Evolutionary conservation across 108 stramenopile genomes (phyloP), one percentile per base, ranked within the genome.

Genomic region (Bacterosira constricta): DNA sequence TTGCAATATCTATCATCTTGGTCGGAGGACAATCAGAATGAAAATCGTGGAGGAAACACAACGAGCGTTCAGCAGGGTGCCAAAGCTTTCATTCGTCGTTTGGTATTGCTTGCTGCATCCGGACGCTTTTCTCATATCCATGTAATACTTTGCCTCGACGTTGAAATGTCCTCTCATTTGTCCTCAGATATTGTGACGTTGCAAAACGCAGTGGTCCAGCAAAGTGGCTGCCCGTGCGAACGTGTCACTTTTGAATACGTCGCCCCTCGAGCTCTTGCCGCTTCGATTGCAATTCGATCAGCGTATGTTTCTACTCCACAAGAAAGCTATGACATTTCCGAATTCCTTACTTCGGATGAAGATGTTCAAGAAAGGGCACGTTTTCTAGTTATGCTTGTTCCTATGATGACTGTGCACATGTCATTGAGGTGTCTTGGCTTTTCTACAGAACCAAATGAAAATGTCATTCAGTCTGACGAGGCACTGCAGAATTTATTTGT

Each of bases 71-170:
- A 68, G 27, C 57, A 58, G 11, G 64, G 36, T 29, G 50, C 66
- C n/a, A 59, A 54, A 29, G 44, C 58, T 26, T 78, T 78, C 31
- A 74, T 78, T 35, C 65, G 55, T 20, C 64, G 64, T 13, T 35
- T 78, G 15, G 72, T 85, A 20, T 50, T 64, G 41, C 70, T 89
- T 34, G 75, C 66, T 35, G 80, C 85, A n/a, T 72, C 64, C 6
- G 73, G 82, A 25, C 73, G 86, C 17, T 91, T 86, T 66, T 37
- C 6, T 12, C 30, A 62, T 36, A 53, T 91, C 38, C 52, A 75
- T 31, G 70, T 91, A 5, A 71, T 91, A 34, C 63, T 90, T 50
- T 83, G 80, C 59, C 26, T 68, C 18, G 86, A 87, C 68, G 52
- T 51, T 49, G 63, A 73, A 8, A 31, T 80, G 1, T 71, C 77